Evolutionary conservation across 1,284 basidiomycete genomes (phyloP).

Genomic region (Apiotrichum veenhuisii): DNA sequence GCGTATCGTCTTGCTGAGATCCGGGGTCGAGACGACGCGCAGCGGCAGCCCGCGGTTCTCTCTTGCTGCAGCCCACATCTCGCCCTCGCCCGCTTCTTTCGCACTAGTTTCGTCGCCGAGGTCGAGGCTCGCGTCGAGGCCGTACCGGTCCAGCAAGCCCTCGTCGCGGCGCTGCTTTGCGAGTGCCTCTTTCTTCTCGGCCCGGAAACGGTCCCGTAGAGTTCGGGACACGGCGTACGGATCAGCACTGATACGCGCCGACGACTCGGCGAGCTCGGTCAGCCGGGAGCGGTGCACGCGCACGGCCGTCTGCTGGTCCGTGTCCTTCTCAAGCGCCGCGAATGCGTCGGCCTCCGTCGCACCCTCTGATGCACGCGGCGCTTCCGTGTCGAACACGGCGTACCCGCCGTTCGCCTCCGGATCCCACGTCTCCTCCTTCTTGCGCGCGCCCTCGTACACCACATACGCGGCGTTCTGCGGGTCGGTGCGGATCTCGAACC

Average conservation of each 20-base stretch:
- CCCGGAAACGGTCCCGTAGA: constrained; percentile 74
- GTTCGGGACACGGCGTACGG: constrained; percentile 74
- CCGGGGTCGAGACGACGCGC: not conserved
- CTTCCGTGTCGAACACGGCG: constrained; percentile 70
- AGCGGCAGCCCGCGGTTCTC: constrained; percentile 1
- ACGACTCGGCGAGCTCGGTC: constrained; percentile 67
- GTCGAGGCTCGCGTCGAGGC: constrained; percentile 57
- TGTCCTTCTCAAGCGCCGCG: constrained; percentile 79
- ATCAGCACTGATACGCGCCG: constrained; percentile 71
- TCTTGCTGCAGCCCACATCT: constrained; percentile 29
- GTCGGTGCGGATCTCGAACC: constrained; percentile 97
- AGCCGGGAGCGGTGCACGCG: constrained; percentile 70
- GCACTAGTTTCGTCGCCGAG: constrained; percentile 34
- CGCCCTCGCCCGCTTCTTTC: constrained; percentile 23
- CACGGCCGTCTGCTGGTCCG: constrained; percentile 67
- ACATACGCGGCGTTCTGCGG: constrained; percentile 94
- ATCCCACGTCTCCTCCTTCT: constrained; percentile 93
- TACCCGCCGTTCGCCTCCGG: constrained; percentile 91
- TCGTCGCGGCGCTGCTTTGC: constrained; percentile 55
- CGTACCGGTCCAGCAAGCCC: constrained; percentile 66
- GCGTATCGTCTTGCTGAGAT: constrained; percentile 5
- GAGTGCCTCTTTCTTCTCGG: constrained; percentile 73
- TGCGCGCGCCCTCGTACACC: constrained; percentile 81
- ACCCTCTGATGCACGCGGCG: constrained; percentile 42
- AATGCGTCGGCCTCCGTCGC: constrained; percentile 57